Percentiles rank a stretch among this genome's conserved stretches.
Conservation (phyloP, 1,139 yeast genomes). For the Diutina scorzettiae region DNA sequence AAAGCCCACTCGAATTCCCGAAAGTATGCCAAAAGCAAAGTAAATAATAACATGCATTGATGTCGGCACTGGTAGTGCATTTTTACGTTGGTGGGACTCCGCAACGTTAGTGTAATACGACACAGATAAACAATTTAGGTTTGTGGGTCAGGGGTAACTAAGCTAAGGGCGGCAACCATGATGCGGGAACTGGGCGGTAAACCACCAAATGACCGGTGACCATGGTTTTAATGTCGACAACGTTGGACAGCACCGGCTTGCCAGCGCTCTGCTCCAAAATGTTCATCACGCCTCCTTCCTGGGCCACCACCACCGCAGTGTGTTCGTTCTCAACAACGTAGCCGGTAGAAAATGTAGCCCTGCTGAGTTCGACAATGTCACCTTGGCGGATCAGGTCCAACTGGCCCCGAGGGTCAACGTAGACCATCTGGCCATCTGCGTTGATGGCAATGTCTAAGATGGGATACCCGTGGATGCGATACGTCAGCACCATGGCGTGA, state of each 20-base stretch:
- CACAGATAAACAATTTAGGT: too few species aligned
- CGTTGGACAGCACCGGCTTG: slow-evolving; percentile 35
- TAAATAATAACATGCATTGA: too few species aligned
- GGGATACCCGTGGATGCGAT: slow-evolving; percentile 47
- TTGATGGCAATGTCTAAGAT: slow-evolving; percentile 25
- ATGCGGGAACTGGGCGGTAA: slow-evolving; percentile 43
- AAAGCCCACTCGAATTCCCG: too few species aligned
- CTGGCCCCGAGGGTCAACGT: slow-evolving; percentile 10
- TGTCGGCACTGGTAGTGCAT: too few species aligned
- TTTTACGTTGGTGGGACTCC: too few species aligned
- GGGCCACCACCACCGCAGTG: slow-evolving; percentile 45
- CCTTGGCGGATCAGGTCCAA: slow-evolving; percentile 30
- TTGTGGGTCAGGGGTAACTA: too few species aligned
- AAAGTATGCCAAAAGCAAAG: too few species aligned
- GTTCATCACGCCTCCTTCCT: slow-evolving; percentile 19
- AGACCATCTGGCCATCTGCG: neutral
- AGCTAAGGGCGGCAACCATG: slow-evolving; percentile 19
- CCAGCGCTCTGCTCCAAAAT: slow-evolving; percentile 58
- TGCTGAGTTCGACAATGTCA: slow-evolving; percentile 28
- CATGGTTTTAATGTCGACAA: slow-evolving; percentile 30
- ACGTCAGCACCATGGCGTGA: slow-evolving; percentile 47
- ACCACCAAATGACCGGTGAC: slow-evolving; percentile 36
- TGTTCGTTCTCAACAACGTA: slow-evolving; percentile 26
- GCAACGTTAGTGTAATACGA: too few species aligned
- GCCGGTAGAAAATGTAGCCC: slow-evolving; percentile 26